These are phyloP conservation scores for Daphne laureola DNA, from an alignment of 441 rosid genomes.

Conservation along the genomic window DNA sequence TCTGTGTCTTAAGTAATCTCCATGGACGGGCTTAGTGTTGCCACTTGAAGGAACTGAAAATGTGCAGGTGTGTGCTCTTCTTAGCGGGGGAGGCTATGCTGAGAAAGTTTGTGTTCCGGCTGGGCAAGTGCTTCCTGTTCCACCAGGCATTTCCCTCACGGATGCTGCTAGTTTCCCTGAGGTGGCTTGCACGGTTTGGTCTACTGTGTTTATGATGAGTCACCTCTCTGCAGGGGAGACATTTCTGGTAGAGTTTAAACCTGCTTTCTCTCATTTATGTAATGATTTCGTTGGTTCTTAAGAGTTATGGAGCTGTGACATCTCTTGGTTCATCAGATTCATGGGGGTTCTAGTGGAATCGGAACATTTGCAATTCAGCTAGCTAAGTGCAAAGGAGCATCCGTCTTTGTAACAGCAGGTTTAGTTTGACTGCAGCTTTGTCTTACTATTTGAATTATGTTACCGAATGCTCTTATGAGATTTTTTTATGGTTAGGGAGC, in stretches of 20 bases:
- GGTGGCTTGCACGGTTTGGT: slow-evolving; percentile 65
- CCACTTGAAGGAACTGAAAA: too few species aligned
- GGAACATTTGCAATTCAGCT: slow-evolving; percentile 91
- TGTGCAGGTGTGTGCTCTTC: slow-evolving; percentile 12
- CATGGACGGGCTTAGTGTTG: too few species aligned
- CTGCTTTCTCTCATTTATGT: not conserved
- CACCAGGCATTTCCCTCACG: slow-evolving; percentile 29
- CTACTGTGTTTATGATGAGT: slow-evolving; percentile 56
- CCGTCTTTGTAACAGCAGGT: slow-evolving; percentile 90
- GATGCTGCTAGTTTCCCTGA: slow-evolving; percentile 50
- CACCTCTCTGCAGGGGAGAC: slow-evolving; percentile 38
- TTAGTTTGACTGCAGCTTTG: slow-evolving; percentile 25
- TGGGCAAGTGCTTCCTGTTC: slow-evolving; percentile 45
- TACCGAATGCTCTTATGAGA: not conserved
- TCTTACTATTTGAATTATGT: not conserved
- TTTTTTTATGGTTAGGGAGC: slow-evolving; percentile 40
- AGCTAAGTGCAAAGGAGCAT: slow-evolving; percentile 57
- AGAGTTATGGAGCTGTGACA: too few species aligned
- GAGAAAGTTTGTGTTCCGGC: slow-evolving; percentile 58
- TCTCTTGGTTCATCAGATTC: slow-evolving; percentile 41
- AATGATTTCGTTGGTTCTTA: too few species aligned
- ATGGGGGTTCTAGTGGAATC: slow-evolving; percentile 93
- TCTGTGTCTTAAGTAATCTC: too few species aligned
- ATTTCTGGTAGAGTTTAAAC: slow-evolving; percentile 29
- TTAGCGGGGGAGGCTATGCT: slow-evolving; percentile 53